Conservation (phyloP, 768 basidiomycete genomes). For the Amanita thiersii region DNA sequence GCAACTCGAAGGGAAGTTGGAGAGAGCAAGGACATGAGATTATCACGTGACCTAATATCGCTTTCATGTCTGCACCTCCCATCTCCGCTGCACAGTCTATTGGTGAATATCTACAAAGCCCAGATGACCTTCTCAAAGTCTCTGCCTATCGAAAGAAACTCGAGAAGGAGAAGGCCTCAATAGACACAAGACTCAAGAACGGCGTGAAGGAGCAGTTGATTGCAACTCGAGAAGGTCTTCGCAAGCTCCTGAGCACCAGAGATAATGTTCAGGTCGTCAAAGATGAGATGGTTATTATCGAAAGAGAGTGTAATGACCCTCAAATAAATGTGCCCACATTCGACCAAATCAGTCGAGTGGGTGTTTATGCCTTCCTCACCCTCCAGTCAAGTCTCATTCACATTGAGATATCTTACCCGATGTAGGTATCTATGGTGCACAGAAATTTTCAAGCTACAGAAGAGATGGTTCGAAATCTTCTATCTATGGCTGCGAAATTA, state of each 20-base stretch:
- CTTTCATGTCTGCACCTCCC: slow-evolving; percentile 44
- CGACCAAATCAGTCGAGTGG: slow-evolving; percentile 90
- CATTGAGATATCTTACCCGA: slow-evolving; percentile 3
- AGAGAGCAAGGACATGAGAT: slow-evolving; percentile 14
- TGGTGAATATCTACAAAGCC: slow-evolving; percentile 86
- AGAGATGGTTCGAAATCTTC: slow-evolving; percentile 89
- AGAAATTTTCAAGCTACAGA: slow-evolving; percentile 92
- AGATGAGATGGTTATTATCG: slow-evolving; percentile 80
- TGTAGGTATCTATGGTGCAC: slow-evolving; percentile 90
- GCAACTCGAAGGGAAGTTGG: slow-evolving; percentile 10
- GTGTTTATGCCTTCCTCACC: slow-evolving; percentile 18
- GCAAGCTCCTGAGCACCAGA: slow-evolving; percentile 70
- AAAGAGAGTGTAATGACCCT: slow-evolving; percentile 70
- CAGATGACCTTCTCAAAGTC: slow-evolving; percentile 89
- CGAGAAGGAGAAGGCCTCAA: slow-evolving; percentile 92
- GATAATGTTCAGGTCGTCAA: slow-evolving; percentile 73
- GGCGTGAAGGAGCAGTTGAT: slow-evolving; percentile 93
- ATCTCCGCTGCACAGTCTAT: slow-evolving; percentile 82
- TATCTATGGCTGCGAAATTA: slow-evolving; percentile 86
- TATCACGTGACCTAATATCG: too few relatives aligned
- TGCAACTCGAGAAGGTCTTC: slow-evolving; percentile 80
- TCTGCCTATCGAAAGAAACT: slow-evolving; percentile 86
- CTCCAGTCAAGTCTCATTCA: not conserved
- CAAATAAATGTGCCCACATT: slow-evolving; percentile 76
- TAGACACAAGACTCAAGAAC: slow-evolving; percentile 82